Conservation (phyloP, 2,329 filamentous ascomycete species). For the Ophiostoma sp. region DNA sequence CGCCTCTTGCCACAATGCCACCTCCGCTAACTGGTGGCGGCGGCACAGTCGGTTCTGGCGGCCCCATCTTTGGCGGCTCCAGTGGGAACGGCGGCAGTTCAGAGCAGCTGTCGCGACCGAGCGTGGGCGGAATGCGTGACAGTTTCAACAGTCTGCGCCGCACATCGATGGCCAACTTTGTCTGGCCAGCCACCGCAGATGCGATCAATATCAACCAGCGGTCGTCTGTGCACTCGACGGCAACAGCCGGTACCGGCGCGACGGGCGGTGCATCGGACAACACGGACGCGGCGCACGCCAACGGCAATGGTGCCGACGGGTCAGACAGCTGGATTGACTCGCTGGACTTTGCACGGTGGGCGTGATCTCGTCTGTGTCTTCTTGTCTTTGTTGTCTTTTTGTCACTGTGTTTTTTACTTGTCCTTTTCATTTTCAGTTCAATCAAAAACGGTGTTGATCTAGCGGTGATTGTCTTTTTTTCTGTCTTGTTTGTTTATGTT, state of each 20-base stretch:
- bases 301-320: slow-evolving; percentile 27
- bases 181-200: slow-evolving; percentile 46
- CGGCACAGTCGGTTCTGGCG: not conserved
- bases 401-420: not conserved
- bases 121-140: slow-evolving; percentile 50
- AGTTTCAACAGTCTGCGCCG: slow-evolving; percentile 57
- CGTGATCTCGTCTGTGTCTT: not conserved
- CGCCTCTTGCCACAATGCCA: not conserved
- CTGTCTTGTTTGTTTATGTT: not conserved
- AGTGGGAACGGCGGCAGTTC: slow-evolving; percentile 16
- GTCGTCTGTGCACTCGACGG: slow-evolving; percentile 52
- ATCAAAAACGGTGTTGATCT: slow-evolving; percentile 1
- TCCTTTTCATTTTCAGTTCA: not conserved
- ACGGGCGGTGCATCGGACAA: not conserved
- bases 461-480: not conserved
- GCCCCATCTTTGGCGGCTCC: slow-evolving; percentile 15
- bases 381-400: not conserved
- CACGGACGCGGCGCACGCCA: slow-evolving; percentile 43
- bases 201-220: slow-evolving; percentile 51
- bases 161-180: slow-evolving; percentile 62
- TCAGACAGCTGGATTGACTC: slow-evolving; percentile 42
- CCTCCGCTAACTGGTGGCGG: not conserved
- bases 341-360: slow-evolving; percentile 48
- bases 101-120: slow-evolving; percentile 21
- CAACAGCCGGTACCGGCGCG: slow-evolving; percentile 36